Evolutionary conservation across 2,329 filamentous ascomycete species (phyloP), one percentile per base, ranked within the genome.

Genomic region (Penicillium sp.): DNA sequence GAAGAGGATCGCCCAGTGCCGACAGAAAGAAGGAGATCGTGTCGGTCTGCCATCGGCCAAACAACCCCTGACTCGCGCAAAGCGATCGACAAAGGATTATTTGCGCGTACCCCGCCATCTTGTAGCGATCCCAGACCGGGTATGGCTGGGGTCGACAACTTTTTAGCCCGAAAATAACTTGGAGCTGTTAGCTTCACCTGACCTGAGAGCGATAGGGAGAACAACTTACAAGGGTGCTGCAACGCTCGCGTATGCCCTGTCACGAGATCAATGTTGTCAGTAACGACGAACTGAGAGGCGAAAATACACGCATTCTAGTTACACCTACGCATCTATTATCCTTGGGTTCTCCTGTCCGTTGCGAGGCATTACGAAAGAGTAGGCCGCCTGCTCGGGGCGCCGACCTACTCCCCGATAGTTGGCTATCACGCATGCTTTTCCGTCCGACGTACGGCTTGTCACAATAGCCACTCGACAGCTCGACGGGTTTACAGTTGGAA

Each of bases 41-140:
- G 55, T 26, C 43, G 54, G 24, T 48, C 46, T 11, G 49, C 44
- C 11, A 39, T 37, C n/a, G 64, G 63, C 64, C 61, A 67, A 45
- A 66, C 58, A 4, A 48, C 40, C 13, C 14, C 33, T 11, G 55
- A 55, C 48, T 67, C 64, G 26, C 52, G 54, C 34, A 58, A 52
- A 18, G 56, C 63, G 45, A 59, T 59, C 1, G 59, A 52, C 7
- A 60, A 39, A 9, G 63, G 64, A 44, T 64, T 64, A 45, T 67
- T 67, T 31, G 61, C 62, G 21, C 59, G 52, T 14, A 67, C 56
- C 4, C 63, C 64, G 11, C 64, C 62, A 47, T 67, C 64, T 44
- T 67, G 60, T 13, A 67, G 34, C 8, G 51, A 16, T 18, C 63
- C 59, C 33, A 56, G 49, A 11, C 48, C 45, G 63, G 51, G 14